A percentile compares a stretch with the other conserved stretches of the same genome.
These are phyloP conservation scores for Sungouiozyma ichnusensis DNA, from an alignment of 805 yeast genomes.

Conservation along the genomic window DNA sequence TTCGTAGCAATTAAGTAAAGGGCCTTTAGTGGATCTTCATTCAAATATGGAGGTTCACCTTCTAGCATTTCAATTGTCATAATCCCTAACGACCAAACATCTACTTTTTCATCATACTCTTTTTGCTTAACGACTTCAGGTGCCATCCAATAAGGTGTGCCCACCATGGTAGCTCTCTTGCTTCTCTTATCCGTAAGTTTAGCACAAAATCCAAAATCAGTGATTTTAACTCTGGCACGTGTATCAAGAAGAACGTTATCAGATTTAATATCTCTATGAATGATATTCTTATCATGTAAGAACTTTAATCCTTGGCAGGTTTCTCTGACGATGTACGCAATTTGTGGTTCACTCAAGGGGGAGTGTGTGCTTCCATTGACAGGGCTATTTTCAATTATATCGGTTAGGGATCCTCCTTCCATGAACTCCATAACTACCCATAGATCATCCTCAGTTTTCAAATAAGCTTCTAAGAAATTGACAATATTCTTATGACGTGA, in stretches of 20 bases:
- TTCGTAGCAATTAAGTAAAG: conserved; percentile 89
- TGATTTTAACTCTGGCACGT: conserved; percentile 78
- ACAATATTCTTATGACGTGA: conserved; percentile 92
- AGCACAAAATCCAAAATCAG: conserved; percentile 98
- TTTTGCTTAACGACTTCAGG: conserved; percentile 95
- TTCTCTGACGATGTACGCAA: conserved; percentile 83
- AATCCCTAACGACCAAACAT: conserved; percentile 96
- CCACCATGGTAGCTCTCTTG: conserved; percentile 96
- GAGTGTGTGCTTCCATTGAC: conserved; percentile 29
- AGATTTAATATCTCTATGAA: conserved; percentile 94
- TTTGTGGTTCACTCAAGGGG: conserved; percentile 70
- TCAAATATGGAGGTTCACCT: conserved; percentile 96
- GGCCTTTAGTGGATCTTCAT: conserved; percentile 92
- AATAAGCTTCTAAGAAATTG: conserved; percentile 82
- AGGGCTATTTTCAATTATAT: conserved; percentile 83
- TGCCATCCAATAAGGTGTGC: conserved; percentile 99
- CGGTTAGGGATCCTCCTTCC: conserved; percentile 98
- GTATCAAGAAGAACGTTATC: conserved; percentile 84
- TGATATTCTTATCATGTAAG: conserved; percentile 83
- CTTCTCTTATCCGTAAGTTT: conserved; percentile 73
- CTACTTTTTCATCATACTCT: conserved; percentile 95
- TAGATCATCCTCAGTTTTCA: conserved; percentile 66
- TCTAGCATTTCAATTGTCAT: conserved; percentile 98
- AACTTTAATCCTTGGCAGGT: conserved; percentile 86
- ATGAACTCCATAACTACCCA: conserved; percentile 99